Evolutionary conservation across 2,329 filamentous ascomycete genomes (phyloP), one percentile per base, ranked within the genome.

Genomic region (Aureobasidium sp.): DNA sequence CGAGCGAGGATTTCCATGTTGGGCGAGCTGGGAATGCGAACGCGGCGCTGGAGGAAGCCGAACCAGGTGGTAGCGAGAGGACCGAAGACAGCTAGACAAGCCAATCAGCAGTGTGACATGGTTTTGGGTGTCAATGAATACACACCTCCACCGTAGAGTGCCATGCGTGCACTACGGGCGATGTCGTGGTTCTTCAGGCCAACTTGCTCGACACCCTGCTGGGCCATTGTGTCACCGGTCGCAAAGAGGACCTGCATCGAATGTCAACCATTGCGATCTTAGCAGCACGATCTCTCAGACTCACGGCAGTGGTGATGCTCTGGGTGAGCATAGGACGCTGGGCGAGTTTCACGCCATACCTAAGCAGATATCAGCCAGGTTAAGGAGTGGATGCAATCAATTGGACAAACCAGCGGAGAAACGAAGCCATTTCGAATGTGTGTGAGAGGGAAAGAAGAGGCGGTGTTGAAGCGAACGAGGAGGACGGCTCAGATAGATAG

Each of bases 61-160:
- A 87, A 95, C 90, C 90, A 96, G 49, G 81, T 87, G 8, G 89
- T 89, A 6, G 90, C 90, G 21, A 83, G 86, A 48, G 90, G 90
- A 29, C 90, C 90, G 71, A 96, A 96, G 69, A 95, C 75, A 58
- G 74, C 85, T 88, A 58, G 32, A 12, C 25, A 17, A 19, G 29
- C 35, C 50, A 37, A 51, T 56, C 54, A 60, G 60, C 12, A 22
- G 21, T 42, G 30, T 21, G 14, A 11, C 50, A 10, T 44, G 14
- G 22, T 12, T 24, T 14, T 16, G 2, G 8, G 24, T 19, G 22
- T n/a, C 24, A 17, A 47, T 32, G 42, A 54, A 22, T 6, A 75
- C 79, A 64, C 72, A 87, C 84, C 75, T 59, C 87, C 86, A 58
- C 88, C 88, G 67, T 93, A 93, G 56, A 85, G 72, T 38, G 82